Evolutionary conservation across 2,329 filamentous ascomycete species (phyloP).

Genomic region (Alternaria infectoria): DNA sequence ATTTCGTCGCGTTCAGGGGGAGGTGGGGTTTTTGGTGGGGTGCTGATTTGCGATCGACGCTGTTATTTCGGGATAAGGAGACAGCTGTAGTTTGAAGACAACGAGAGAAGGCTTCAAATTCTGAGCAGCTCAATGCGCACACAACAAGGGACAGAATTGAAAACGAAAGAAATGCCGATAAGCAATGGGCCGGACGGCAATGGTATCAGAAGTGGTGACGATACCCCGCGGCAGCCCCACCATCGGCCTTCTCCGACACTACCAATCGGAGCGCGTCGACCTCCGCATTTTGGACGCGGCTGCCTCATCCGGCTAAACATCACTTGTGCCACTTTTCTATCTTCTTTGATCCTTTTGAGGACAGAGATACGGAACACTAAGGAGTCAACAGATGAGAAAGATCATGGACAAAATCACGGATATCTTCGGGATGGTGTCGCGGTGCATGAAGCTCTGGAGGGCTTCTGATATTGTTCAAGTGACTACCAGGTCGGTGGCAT

Average conservation of each 20-base stretch:
- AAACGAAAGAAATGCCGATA: background rate
- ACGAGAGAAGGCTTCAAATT: background rate
- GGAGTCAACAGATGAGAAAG: too few relatives aligned
- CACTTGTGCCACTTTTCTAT: background rate
- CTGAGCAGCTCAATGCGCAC: too few relatives aligned
- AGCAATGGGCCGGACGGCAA: background rate
- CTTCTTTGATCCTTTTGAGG: background rate
- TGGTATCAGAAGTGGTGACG: background rate
- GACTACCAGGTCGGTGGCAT: background rate
- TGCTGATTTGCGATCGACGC: background rate
- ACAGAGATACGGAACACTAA: too few relatives aligned
- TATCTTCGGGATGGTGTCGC: too few relatives aligned
- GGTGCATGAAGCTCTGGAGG: too few relatives aligned
- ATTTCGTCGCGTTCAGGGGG: background rate
- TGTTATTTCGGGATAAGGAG: background rate
- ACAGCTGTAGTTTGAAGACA: too few relatives aligned
- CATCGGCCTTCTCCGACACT: conserved; percentile 1
- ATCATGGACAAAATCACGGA: too few relatives aligned
- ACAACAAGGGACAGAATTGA: too few relatives aligned
- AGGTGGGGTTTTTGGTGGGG: background rate
- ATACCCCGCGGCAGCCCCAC: conserved; percentile 11
- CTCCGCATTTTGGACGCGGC: conserved; percentile 2
- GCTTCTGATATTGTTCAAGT: background rate
- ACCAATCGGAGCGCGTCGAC: conserved; percentile 14
- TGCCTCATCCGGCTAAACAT: background rate